phyloP scores from a whole-genome alignment of 2,329 filamentous ascomycete species.

The Cordyceps pruinosa region DNA sequence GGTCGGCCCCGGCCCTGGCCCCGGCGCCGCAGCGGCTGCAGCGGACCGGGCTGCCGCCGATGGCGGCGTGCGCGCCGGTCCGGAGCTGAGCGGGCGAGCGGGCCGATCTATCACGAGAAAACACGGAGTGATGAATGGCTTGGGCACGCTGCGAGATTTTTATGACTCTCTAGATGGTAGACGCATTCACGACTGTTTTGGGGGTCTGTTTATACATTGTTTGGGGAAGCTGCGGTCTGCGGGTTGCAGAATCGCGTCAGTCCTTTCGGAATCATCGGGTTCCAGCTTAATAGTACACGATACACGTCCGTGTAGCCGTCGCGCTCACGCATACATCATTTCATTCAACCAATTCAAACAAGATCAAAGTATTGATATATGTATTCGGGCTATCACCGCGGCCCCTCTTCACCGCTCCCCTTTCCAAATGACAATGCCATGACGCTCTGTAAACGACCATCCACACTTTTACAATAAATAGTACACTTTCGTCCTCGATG shows the following conservation, averaged over 20 bases:
- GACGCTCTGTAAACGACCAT: not conserved
- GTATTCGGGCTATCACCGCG: not conserved
- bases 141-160: not conserved
- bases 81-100: not conserved
- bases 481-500: not conserved
- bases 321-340: not conserved
- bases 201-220: not conserved
- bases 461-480: constrained; percentile 5
- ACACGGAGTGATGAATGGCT: not conserved
- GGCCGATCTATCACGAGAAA: not conserved
- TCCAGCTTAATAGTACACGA: not conserved
- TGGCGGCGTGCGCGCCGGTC: not conserved
- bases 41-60: not conserved
- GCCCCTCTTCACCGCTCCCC: not conserved
- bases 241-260: not conserved
- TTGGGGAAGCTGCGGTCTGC: not conserved
- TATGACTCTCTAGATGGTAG: not conserved
- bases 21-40: too few species aligned
- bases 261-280: not conserved
- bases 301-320: not conserved
- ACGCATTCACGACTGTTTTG: not conserved
- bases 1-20: too few species aligned
- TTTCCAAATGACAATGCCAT: constrained; percentile 10
- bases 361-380: not conserved
- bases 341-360: not conserved